Percentiles rank a stretch among this genome's conserved stretches.
Evolutionary conservation across 2,329 filamentous ascomycete species (phyloP).

Genomic region (Hypoxylon sp.): DNA sequence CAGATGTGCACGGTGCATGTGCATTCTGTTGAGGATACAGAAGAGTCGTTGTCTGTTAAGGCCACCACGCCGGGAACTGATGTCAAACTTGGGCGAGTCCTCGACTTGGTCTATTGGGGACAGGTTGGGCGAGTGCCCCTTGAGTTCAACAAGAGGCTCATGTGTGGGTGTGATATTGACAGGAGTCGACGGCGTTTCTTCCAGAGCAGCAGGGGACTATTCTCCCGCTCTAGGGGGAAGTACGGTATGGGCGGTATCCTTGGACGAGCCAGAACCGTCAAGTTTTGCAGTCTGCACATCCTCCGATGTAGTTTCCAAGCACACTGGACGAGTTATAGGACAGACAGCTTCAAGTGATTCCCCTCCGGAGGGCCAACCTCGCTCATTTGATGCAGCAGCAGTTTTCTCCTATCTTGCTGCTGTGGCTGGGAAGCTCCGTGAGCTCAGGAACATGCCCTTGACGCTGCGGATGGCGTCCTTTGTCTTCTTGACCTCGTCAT

Average conservation of each 20-base stretch:
- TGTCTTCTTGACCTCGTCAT: slow-evolving; percentile 80
- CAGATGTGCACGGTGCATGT: background rate
- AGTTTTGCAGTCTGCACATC: background rate
- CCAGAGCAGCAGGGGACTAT: background rate
- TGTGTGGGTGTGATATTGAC: background rate
- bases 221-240: background rate
- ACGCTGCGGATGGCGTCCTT: slow-evolving; percentile 83
- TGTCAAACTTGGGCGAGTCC: background rate
- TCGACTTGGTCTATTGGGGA: background rate
- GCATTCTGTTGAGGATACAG: background rate
- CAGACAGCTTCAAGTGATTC: background rate
- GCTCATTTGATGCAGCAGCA: background rate
- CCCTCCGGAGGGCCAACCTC: background rate
- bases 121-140: background rate
- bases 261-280: background rate
- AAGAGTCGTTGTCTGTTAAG: background rate
- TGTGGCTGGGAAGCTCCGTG: slow-evolving; percentile 76
- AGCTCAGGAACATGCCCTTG: slow-evolving; percentile 83
- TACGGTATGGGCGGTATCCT: background rate
- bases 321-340: background rate
- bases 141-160: background rate
- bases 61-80: background rate
- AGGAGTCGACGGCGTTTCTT: background rate
- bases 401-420: slow-evolving; percentile 50
- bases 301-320: background rate